These are phyloP conservation scores for Fusarium annulatum DNA, from an alignment of 2,329 filamentous ascomycete species.

Conservation along the genomic window DNA sequence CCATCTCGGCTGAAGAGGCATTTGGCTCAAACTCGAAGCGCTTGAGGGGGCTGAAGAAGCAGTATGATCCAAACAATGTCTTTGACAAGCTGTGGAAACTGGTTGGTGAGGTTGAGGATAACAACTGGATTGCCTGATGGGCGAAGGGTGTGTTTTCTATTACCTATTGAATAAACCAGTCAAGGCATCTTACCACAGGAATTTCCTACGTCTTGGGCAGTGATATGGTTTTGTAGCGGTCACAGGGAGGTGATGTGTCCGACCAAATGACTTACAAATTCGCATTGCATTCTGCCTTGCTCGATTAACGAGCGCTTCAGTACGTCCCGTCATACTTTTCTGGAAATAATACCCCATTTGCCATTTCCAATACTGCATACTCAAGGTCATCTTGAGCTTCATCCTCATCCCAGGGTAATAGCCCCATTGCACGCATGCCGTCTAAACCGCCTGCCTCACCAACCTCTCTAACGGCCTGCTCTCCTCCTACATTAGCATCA, in stretches of 20 bases:
- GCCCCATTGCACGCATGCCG: conserved; percentile 54
- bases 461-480: conserved; percentile 53
- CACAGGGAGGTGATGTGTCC: not conserved
- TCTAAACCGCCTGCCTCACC: conserved; percentile 54
- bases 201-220: not conserved
- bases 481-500: conserved; percentile 49
- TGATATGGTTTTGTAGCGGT: not conserved
- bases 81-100: conserved; percentile 42
- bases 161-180: not conserved
- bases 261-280: not conserved
- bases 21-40: conserved; percentile 33
- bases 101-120: conserved; percentile 32
- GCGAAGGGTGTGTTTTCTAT: not conserved
- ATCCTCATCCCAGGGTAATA: conserved; percentile 55
- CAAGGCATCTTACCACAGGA: not conserved
- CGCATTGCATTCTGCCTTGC: not conserved
- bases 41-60: conserved; percentile 33
- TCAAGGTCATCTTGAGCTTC: conserved; percentile 49
- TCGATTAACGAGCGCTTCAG: not conserved
- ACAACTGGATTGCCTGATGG: conserved; percentile 27
- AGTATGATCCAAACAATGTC: conserved; percentile 35
- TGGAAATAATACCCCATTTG: conserved; percentile 56
- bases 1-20: conserved; percentile 33
- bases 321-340: conserved; percentile 49
- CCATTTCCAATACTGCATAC: conserved; percentile 50